phyloP scores from a whole-genome alignment of 805 yeast genomes.

The Spathaspora passalidarum region DNA sequence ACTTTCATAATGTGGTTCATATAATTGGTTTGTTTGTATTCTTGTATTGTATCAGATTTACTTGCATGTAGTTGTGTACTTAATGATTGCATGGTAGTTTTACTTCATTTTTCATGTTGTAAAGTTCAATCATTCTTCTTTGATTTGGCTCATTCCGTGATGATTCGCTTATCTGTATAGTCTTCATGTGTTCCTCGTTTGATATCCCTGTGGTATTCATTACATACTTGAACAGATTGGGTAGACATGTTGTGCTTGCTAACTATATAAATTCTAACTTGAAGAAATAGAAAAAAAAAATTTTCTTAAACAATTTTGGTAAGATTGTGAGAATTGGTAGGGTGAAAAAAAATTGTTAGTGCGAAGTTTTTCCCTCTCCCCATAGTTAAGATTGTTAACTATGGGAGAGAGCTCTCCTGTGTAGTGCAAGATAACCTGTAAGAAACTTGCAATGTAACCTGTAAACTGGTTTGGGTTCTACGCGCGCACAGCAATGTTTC shows the following conservation, averaged over 20 bases:
- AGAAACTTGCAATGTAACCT: conserved; percentile 7
- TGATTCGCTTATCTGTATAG: not conserved
- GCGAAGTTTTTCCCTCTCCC: conserved; percentile 1
- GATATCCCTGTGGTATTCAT: conserved; percentile 4
- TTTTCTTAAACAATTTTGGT: conserved; percentile 10
- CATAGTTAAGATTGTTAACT: not conserved
- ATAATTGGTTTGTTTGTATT: too few species aligned
- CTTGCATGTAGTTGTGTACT: too few species aligned
- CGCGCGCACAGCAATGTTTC: not conserved
- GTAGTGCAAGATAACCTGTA: not conserved
- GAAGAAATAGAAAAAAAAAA: conserved; percentile 10
- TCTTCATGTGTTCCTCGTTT: not conserved
- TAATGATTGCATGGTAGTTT: not conserved
- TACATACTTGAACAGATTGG: conserved; percentile 89
- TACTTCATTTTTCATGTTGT: not conserved
- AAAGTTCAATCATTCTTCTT: not conserved
- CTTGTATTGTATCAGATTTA: too few species aligned
- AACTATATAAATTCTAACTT: conserved; percentile 7
- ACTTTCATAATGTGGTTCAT: too few species aligned
- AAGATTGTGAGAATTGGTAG: conserved; percentile 3
- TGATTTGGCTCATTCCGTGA: not conserved
- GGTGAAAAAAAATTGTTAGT: conserved; percentile 1
- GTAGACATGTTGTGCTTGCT: conserved; percentile 49
- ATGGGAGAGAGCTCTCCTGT: not conserved
- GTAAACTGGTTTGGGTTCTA: not conserved